Base-by-base conservation (phyloP, 257 asterid genomes). In the Nicotiana undulata region DNA sequence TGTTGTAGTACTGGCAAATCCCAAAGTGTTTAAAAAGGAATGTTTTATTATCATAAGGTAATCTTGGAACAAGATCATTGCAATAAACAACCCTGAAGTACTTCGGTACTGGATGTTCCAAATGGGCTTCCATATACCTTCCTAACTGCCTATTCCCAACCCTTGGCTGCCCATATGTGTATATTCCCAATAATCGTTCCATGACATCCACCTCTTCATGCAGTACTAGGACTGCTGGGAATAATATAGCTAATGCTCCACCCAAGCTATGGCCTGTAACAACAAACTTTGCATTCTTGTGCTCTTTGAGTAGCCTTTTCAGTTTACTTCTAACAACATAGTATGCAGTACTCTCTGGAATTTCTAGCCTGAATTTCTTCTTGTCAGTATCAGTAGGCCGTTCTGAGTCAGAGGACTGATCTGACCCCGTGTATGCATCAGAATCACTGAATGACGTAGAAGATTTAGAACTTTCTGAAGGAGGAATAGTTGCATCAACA, bases 201-300 rank as follows among this genome's bases (percentile, higher is more conserved):
- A 92, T 82, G 78, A 89, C 5, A 81, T 85, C 88, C 86, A 87
- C 86, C 86, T 95, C 97, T 76, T 87, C 82, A 5, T 91, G 97
- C 86, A 93, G 85, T 76, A 88, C 87, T 4, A 93, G 85, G 84
- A 95, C 88, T 0, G 92, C 88, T 0, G 98, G 97, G 89, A 93
- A 91, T 87, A 95, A 44, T 85, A 95, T 90, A 13, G 99, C 97
- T 28, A 95, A 85, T 18, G 99, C 98, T 81, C 98, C 99, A 15
- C 99, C 99, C 40, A 95, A 86, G 83, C 99, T 95, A 83, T 95
- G 99, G 37, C 99, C 99, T 0, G 97, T 93, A 26, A 92, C 92
- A 17, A 92, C 90, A 86, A 95, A 87, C 53, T 87, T 91, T 0
- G 99, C 97, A 6, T 91, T 87, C 75, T 79, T 77, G 89, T 95